Percentiles rank a stretch among this genome's conserved stretches.
These are phyloP conservation scores for Aspergillus taichungensis DNA, from an alignment of 495 filamentous ascomycete genomes.

Conservation along the genomic window DNA sequence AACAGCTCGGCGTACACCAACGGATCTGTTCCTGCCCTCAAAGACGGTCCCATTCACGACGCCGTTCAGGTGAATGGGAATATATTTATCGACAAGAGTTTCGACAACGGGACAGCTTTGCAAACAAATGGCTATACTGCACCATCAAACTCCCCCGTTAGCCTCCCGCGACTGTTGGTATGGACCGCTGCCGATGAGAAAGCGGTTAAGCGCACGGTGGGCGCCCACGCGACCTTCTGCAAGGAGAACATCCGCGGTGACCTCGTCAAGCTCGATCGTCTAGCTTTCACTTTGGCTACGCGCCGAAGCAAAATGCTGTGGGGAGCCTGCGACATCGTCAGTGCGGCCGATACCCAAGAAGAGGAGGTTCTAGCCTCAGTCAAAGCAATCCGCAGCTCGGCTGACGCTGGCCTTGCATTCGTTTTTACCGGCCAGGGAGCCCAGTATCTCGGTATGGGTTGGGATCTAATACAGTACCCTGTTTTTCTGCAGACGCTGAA, in stretches of 20 bases:
- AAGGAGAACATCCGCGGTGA: neutral
- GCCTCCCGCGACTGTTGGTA: neutral
- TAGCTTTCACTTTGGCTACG: neutral
- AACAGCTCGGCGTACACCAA: neutral
- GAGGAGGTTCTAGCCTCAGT: neutral
- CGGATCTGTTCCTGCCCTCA: too few relatives aligned
- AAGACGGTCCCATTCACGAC: neutral
- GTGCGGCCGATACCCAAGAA: neutral
- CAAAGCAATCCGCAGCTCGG: neutral
- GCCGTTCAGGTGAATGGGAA: neutral
- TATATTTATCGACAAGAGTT: neutral
- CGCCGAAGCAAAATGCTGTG: neutral
- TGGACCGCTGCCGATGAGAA: neutral
- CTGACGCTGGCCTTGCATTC: conserved; percentile 9
- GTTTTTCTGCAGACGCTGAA: conserved; percentile 11
- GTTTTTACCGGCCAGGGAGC: conserved; percentile 37
- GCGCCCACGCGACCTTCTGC: neutral
- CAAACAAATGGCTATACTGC: too few relatives aligned
- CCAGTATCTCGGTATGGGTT: conserved; percentile 29
- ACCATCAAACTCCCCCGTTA: neutral
- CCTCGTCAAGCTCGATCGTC: neutral
- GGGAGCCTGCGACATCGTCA: neutral
- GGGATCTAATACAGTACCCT: conserved; percentile 16
- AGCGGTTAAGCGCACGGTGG: neutral
- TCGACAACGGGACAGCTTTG: neutral